Evolutionary conservation across 2,329 filamentous ascomycete species (phyloP).

Genomic region (Metarhizium guizhouense): DNA sequence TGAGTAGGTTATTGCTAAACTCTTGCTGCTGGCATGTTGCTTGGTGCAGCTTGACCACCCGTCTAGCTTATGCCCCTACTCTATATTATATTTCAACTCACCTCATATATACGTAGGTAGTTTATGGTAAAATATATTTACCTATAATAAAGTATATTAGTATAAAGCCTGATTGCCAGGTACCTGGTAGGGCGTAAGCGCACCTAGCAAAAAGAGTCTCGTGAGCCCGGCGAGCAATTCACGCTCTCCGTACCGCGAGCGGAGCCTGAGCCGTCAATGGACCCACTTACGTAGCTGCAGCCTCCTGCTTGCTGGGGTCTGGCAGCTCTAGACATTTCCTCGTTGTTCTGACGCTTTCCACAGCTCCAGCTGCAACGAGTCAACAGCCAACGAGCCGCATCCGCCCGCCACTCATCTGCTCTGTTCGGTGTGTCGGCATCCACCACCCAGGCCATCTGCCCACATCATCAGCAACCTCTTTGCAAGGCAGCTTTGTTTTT

Average conservation of each 20-base stretch:
- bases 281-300: no score
- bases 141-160: no score
- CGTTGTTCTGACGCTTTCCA: slow-evolving; percentile 9
- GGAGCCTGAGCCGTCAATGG: no score
- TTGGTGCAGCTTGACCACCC: background rate
- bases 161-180: no score
- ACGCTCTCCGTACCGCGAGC: no score
- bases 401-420: slow-evolving; percentile 1
- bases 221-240: no score
- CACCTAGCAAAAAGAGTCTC: no score
- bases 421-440: background rate
- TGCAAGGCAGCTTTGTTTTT: slow-evolving; percentile 2
- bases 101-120: no score
- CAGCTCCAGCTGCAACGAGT: background rate
- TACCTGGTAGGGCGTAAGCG: no score
- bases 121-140: no score
- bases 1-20: background rate
- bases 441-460: background rate
- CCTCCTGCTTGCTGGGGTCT: no score
- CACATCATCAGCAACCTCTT: background rate
- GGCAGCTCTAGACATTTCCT: slow-evolving; percentile 2
- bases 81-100: no score
- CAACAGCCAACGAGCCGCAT: background rate
- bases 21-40: background rate
- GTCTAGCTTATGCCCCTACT: background rate